Evolutionary conservation across 2,329 filamentous ascomycete genomes (phyloP).

Genomic region (Escovopsis weberi): DNA sequence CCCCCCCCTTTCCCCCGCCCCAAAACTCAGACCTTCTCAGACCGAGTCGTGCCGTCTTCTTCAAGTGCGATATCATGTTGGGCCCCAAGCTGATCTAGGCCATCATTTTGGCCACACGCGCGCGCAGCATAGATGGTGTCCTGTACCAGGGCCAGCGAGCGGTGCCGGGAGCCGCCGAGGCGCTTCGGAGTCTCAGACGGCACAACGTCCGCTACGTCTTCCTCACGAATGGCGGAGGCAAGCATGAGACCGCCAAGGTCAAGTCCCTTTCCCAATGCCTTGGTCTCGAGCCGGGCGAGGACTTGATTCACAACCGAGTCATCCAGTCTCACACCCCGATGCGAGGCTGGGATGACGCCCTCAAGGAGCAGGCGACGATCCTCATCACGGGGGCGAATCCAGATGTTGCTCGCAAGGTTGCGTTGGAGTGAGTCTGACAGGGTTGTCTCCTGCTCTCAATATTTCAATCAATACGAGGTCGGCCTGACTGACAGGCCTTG

Average conservation of each 20-base stretch:
- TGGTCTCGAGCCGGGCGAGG: conserved; percentile 16
- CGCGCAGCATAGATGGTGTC: conserved; percentile 70
- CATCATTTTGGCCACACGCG: background rate
- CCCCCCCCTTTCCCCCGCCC: no score
- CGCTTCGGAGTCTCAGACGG: conserved; percentile 57
- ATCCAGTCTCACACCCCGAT: conserved; percentile 84
- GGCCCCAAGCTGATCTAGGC: background rate
- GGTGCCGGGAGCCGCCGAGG: conserved; percentile 62
- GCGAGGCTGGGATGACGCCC: conserved; percentile 40
- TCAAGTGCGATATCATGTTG: background rate
- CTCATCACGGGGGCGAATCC: conserved; percentile 59
- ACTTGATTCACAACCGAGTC: conserved; percentile 20
- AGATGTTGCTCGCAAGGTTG: conserved; percentile 55
- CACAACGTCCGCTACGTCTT: conserved; percentile 82
- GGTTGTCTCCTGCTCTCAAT: conserved; percentile 4
- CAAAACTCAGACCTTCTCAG: no score
- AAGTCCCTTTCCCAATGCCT: conserved; percentile 20
- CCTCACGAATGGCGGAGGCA: conserved; percentile 89
- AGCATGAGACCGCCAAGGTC: conserved; percentile 43
- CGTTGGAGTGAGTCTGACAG: conserved; percentile 37
- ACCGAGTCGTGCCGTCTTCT: no score
- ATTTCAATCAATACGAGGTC: conserved; percentile 10
- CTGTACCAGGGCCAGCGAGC: conserved; percentile 68
- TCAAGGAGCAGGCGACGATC: conserved; percentile 36
- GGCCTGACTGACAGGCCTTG: background rate